Evolutionary conservation across 441 rosid species (phyloP).

Genomic region (Oxalis stricta): DNA sequence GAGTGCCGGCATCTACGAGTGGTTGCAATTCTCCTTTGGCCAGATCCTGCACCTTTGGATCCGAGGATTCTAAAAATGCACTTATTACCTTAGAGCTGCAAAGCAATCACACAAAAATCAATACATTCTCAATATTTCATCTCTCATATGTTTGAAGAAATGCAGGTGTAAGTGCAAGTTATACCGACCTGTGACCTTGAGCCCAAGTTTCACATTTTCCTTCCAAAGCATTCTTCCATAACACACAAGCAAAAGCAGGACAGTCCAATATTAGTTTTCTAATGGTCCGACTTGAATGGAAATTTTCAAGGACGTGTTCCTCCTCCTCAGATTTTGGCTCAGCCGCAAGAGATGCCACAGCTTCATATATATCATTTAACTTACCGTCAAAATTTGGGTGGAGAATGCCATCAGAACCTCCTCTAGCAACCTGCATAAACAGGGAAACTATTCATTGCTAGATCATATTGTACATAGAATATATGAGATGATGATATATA

Average conservation of each 20-base stretch:
- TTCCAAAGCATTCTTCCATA: slow-evolving; percentile 66
- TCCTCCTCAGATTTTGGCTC: slow-evolving; percentile 39
- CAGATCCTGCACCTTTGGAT: slow-evolving; percentile 31
- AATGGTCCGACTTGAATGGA: slow-evolving; percentile 75
- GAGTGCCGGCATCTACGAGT: slow-evolving; percentile 40
- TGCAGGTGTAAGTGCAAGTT: neutral
- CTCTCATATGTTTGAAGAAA: neutral
- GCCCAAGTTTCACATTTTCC: slow-evolving; percentile 65
- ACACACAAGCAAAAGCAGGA: slow-evolving; percentile 53
- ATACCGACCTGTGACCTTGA: slow-evolving; percentile 73
- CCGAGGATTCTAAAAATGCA: slow-evolving; percentile 57
- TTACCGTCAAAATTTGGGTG: slow-evolving; percentile 47
- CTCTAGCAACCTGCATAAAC: slow-evolving; percentile 54
- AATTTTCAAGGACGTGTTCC: slow-evolving; percentile 71
- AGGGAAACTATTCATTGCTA: no score
- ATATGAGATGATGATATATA: no score
- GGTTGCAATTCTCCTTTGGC: slow-evolving; percentile 57
- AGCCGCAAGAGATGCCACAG: slow-evolving; percentile 59
- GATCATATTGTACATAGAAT: no score
- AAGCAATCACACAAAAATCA: neutral
- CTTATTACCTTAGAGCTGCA: slow-evolving; percentile 64
- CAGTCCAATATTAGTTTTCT: slow-evolving; percentile 65
- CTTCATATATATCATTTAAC: slow-evolving; percentile 44
- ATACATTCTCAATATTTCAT: no score
- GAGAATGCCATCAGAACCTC: slow-evolving; percentile 66